Percentiles rank a stretch among this genome's conserved stretches.
Evolutionary conservation across 352 stramenopile species (phyloP).

Genomic region (Chrysophaeum taylorii): DNA sequence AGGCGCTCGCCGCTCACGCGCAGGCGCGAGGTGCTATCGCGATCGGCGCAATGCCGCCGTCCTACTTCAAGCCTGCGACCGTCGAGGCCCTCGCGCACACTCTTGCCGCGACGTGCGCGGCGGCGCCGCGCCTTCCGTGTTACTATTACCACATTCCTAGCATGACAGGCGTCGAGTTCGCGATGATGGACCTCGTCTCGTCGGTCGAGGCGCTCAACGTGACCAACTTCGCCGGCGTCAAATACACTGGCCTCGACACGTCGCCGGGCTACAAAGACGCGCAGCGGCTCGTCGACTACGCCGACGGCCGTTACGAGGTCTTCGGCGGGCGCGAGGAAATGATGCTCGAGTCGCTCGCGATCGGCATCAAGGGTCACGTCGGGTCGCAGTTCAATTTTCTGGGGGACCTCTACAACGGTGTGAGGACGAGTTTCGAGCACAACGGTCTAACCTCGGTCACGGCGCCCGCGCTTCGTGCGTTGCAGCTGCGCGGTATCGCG

Average conservation of each 20-base stretch:
- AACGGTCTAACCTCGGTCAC: too few species aligned
- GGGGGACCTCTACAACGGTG: too few species aligned
- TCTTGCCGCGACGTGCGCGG: not conserved
- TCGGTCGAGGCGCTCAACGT: too few species aligned
- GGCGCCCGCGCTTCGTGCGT: too few species aligned
- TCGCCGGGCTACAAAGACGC: too few species aligned
- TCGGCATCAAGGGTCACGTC: too few species aligned
- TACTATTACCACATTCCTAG: constrained; percentile 21
- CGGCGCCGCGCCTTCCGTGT: not conserved
- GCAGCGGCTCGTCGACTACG: not conserved
- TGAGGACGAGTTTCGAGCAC: too few species aligned
- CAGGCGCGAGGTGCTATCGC: not conserved
- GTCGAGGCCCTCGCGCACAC: not conserved
- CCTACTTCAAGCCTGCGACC: not conserved
- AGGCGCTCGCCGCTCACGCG: constrained; percentile 8
- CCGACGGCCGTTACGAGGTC: not conserved
- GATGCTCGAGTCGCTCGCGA: not conserved
- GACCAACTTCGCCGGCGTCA: too few species aligned
- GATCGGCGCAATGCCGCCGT: constrained; percentile 1
- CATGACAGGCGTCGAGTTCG: not conserved
- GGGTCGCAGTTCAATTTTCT: too few species aligned
- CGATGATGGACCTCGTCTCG: too few species aligned
- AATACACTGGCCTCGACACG: too few species aligned
- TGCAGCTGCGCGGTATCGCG: too few species aligned
- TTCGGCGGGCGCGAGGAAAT: not conserved